Evolutionary conservation across 768 basidiomycete genomes (phyloP).

Genomic region (Pulveroboletus frians): DNA sequence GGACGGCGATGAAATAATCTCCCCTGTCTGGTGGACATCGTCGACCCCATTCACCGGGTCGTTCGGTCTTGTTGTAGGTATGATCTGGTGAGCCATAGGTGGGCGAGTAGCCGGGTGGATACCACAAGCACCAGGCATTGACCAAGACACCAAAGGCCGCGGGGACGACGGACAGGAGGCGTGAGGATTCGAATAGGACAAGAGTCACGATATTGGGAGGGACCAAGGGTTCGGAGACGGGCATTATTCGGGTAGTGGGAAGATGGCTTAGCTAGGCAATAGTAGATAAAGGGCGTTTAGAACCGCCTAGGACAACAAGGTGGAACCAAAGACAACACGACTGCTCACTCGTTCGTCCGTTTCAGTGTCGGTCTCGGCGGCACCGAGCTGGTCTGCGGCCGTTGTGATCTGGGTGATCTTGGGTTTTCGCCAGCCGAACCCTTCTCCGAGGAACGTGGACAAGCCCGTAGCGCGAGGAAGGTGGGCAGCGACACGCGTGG

Average conservation of each 20-base stretch:
- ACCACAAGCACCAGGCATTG: constrained; percentile 52
- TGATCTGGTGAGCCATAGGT: constrained; percentile 3
- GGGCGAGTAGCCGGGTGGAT: constrained; percentile 35
- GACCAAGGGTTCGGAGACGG: constrained; percentile 44
- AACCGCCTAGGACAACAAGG: neutral
- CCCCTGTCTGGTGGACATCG: constrained; percentile 45
- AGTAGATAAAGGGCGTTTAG: constrained; percentile 5
- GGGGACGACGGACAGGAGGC: constrained; percentile 68
- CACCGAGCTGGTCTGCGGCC: constrained; percentile 50
- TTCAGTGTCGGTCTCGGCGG: constrained; percentile 78
- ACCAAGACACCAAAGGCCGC: constrained; percentile 61
- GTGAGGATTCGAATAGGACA: constrained; percentile 64
- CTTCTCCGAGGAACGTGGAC: constrained; percentile 23
- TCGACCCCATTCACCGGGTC: constrained; percentile 22
- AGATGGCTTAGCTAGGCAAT: constrained; percentile 51
- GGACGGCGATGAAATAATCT: constrained; percentile 61
- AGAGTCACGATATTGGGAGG: constrained; percentile 48
- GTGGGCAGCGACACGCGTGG: constrained; percentile 8
- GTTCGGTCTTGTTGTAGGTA: neutral
- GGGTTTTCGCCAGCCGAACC: constrained; percentile 31
- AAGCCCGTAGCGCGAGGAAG: constrained; percentile 16
- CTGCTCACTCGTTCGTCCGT: constrained; percentile 65
- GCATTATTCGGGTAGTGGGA: constrained; percentile 62
- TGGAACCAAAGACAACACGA: neutral
- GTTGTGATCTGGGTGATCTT: constrained; percentile 55